Evolutionary conservation across 2,329 filamentous ascomycete species (phyloP), one percentile per base, ranked within the genome.

Genomic region (Calycina herbarum): DNA sequence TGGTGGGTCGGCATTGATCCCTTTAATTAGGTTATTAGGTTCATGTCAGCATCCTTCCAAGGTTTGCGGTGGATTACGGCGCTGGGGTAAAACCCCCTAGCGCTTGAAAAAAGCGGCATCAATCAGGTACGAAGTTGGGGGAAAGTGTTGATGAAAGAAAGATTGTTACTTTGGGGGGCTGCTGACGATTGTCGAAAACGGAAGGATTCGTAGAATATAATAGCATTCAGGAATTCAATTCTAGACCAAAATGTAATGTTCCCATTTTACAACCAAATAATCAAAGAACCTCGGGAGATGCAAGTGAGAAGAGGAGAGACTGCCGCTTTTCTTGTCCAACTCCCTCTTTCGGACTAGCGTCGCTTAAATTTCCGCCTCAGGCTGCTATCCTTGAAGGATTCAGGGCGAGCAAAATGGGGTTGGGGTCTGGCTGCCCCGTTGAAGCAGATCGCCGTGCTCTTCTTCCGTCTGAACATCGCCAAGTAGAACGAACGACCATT

Each of bases 21-120:
- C 48, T 57, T 45, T 56, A 62, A 62, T 56, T 57, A 57, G 48
- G 51, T 42, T 62, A 42, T 57, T 27, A 31, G 51, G 31, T 24
- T 13, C 15, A 56, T 27, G 20, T 56, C 54, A 27, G 20, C 60
- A 62, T 62, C 60, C 60, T 57, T 62, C 54, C 45, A 51, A 51
- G 45, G 45, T 48, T 20, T 20, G 42, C 42, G 20, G 3, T 51
- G 20, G 45, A 51, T 24, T 24, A 7, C 20, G n/a, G n/a, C n/a
- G n/a, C 45, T 54, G 48, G 48, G 48, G 48, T 54, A 51, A 54
- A 51, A 54, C 10, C 27, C 48, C 42, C 48, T 10, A 13, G 48
- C 20, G 48, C 24, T 54, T 4, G 20, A 13, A 13, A 24, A 54
- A 54, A 54, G 48, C 48, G 24, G 48, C 48, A 24, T 24, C n/a